These are phyloP conservation scores for Cryphonectria naterciae DNA, from an alignment of 2,329 filamentous ascomycete species.

Conservation along the genomic window DNA sequence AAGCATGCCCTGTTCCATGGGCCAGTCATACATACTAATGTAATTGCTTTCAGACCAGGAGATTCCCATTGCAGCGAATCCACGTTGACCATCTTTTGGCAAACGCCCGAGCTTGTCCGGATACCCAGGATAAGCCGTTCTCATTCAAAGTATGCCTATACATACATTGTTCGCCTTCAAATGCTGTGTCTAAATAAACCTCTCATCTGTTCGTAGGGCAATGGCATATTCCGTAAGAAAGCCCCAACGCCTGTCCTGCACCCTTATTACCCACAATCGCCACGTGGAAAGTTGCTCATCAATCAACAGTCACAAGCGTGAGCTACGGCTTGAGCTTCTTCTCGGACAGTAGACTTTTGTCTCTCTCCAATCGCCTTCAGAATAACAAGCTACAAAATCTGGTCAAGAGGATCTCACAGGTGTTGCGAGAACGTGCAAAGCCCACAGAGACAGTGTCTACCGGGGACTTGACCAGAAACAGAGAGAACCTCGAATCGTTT, in stretches of 20 bases:
- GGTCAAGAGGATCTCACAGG: slow-evolving; percentile 33
- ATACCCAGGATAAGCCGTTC: slow-evolving; percentile 31
- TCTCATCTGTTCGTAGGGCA: slow-evolving; percentile 31
- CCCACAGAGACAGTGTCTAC: slow-evolving; percentile 16
- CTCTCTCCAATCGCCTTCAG: slow-evolving; percentile 33
- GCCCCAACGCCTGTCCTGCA: not conserved
- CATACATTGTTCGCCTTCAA: not conserved
- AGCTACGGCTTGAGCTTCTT: slow-evolving; percentile 37
- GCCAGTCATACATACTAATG: not conserved
- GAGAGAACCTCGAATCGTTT: slow-evolving; percentile 8
- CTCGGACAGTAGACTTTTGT: slow-evolving; percentile 38
- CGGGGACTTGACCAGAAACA: slow-evolving; percentile 6
- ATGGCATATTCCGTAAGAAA: slow-evolving; percentile 35
- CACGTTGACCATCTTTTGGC: slow-evolving; percentile 20
- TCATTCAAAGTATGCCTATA: slow-evolving; percentile 33
- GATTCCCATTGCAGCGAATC: slow-evolving; percentile 8
- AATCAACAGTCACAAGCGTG: slow-evolving; percentile 22
- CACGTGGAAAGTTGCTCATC: not conserved
- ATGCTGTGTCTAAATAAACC: not conserved
- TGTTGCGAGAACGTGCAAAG: slow-evolving; percentile 32
- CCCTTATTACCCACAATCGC: not conserved
- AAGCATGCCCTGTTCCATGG: not conserved
- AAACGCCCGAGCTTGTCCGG: slow-evolving; percentile 11
- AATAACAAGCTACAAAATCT: slow-evolving; percentile 14
- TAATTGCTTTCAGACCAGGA: not conserved